Conservation (phyloP, 352 stramenopile species). For the Pythium coloratum region DNA sequence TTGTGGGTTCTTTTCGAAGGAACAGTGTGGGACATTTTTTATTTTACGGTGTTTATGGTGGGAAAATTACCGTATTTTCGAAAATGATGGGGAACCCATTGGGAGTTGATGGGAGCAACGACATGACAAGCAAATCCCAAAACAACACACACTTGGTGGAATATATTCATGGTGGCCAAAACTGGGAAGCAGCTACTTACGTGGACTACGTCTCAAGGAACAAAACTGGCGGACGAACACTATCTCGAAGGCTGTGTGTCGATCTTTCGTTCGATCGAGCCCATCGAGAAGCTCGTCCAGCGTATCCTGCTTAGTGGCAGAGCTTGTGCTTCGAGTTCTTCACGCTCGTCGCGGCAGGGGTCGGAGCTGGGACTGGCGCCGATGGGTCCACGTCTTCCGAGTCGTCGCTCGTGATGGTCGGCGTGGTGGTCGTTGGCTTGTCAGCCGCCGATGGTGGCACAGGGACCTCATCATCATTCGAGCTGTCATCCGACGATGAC, state of each 20-base stretch:
- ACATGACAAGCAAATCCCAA: too few relatives aligned
- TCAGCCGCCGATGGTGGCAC: not conserved
- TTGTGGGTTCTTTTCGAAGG: too few relatives aligned
- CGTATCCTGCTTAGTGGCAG: conserved; percentile 5
- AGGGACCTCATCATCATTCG: not conserved
- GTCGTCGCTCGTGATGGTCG: not conserved
- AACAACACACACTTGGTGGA: too few relatives aligned
- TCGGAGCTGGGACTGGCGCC: not conserved
- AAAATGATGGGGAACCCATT: too few relatives aligned
- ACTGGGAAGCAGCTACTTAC: too few relatives aligned
- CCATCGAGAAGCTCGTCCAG: not conserved
- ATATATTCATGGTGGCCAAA: too few relatives aligned
- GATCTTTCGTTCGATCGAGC: conserved; percentile 7
- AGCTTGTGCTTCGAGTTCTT: conserved; percentile 12
- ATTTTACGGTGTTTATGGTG: too few relatives aligned
- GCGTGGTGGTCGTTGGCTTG: conserved; percentile 1
- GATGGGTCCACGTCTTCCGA: not conserved
- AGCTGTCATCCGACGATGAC: not conserved
- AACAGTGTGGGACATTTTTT: too few relatives aligned
- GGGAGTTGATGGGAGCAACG: too few relatives aligned
- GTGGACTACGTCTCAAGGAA: conserved; percentile 6
- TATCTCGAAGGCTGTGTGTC: not conserved
- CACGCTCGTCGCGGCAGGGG: not conserved
- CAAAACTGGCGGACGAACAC: conserved; percentile 1
- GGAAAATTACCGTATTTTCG: too few relatives aligned